These are phyloP conservation scores for Paecilomyces formosus DNA, from an alignment of 2,329 filamentous ascomycete genomes.

Conservation along the genomic window DNA sequence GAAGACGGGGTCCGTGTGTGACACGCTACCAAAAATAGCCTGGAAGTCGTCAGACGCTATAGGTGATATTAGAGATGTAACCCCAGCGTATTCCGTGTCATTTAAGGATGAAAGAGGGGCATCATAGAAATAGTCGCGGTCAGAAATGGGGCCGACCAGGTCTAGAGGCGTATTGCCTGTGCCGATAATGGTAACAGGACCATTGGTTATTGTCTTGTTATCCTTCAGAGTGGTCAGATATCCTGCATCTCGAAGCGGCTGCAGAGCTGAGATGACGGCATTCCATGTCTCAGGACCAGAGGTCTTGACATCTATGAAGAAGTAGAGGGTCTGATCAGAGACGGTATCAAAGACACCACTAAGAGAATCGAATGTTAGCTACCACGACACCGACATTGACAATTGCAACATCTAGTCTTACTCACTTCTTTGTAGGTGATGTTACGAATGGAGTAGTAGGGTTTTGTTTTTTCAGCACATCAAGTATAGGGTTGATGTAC, in stretches of 20 bases:
- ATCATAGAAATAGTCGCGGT: conserved; percentile 55
- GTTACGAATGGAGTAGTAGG: conserved; percentile 44
- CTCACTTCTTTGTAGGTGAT: conserved; percentile 42
- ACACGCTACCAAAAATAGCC: conserved; percentile 31
- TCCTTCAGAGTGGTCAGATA: conserved; percentile 48
- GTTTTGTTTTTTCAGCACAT: conserved; percentile 50
- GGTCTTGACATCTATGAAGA: conserved; percentile 60
- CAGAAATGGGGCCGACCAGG: conserved; percentile 38
- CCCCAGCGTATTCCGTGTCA: conserved; percentile 31
- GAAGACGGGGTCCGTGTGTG: conserved; percentile 26
- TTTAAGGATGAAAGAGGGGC: conserved; percentile 43
- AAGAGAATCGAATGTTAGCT: neutral
- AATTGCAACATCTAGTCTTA: neutral
- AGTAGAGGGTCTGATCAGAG: conserved; percentile 51
- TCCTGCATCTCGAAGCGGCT: conserved; percentile 47
- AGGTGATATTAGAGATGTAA: conserved; percentile 44
- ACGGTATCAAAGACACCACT: conserved; percentile 54
- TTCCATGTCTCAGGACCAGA: conserved; percentile 49
- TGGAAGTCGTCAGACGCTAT: conserved; percentile 49
- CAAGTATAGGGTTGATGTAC: conserved; percentile 53
- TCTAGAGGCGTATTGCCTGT: conserved; percentile 49
- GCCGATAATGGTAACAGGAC: conserved; percentile 55
- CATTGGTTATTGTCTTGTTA: conserved; percentile 36
- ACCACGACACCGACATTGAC: neutral
- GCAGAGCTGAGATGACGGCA: conserved; percentile 47